Percentiles rank a stretch among this genome's conserved stretches.
These are phyloP conservation scores for Paramecium biaurelia DNA, from an alignment of 73 alveolate species.

Conservation along the genomic window DNA sequence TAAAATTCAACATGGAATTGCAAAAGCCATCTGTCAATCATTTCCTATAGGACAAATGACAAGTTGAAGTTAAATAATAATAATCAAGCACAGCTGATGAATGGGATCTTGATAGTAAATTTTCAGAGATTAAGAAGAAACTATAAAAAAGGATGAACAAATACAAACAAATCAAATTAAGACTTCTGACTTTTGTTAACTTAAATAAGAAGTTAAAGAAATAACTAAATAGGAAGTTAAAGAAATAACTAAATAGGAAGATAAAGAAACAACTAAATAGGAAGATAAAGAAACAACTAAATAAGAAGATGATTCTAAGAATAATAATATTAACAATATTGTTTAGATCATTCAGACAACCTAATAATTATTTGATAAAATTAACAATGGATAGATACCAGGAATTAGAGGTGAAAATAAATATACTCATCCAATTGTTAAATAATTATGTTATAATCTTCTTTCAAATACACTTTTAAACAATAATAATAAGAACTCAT, in stretches of 20 bases:
- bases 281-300: background rate
- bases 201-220: background rate
- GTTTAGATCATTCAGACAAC: background rate
- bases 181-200: background rate
- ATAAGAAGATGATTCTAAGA: background rate
- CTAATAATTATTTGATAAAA: background rate
- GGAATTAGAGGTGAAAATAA: background rate
- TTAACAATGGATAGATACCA: background rate
- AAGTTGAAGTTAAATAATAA: background rate
- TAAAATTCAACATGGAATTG: background rate
- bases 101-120: background rate
- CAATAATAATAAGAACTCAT: background rate
- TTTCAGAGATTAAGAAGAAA: background rate
- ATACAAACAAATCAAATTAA: background rate
- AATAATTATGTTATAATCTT: background rate
- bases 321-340: background rate
- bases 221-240: background rate
- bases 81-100: background rate
- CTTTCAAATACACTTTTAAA: background rate
- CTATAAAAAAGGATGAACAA: background rate
- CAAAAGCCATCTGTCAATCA: background rate
- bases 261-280: background rate
- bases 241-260: background rate
- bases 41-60: background rate
- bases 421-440: background rate